A percentile compares a stretch with the other conserved stretches of the same genome.
Conservation (phyloP, 352 stramenopile species). For the Globisporangium alternatum region DNA sequence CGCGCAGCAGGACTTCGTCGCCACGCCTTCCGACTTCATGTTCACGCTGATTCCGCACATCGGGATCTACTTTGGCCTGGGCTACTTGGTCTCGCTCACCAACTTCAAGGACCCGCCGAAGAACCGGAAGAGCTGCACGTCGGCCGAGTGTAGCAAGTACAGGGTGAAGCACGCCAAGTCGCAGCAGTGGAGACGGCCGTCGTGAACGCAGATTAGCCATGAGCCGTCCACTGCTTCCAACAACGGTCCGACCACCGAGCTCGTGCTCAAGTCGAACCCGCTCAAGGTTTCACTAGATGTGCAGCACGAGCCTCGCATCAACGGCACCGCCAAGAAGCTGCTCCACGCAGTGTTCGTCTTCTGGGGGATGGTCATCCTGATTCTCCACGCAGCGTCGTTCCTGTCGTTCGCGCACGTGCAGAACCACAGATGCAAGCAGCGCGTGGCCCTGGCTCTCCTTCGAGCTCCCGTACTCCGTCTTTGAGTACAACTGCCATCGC, state of each 20-base stretch:
- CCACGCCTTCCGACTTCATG: background rate
- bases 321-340: background rate
- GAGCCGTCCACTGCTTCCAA: background rate
- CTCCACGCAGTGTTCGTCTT: background rate
- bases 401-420: slow-evolving; percentile 1
- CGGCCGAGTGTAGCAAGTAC: background rate
- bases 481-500: slow-evolving; percentile 12
- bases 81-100: background rate
- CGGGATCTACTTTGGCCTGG: slow-evolving; percentile 5
- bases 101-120: background rate
- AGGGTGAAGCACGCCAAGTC: background rate
- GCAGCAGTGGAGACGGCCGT: background rate
- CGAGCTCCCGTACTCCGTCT: slow-evolving; percentile 17
- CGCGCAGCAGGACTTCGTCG: background rate
- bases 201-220: background rate
- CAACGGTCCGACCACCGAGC: background rate
- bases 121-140: background rate
- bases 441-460: background rate
- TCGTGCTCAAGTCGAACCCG: background rate
- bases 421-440: slow-evolving; percentile 1
- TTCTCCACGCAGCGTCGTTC: background rate
- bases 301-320: background rate
- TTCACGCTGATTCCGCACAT: slow-evolving; percentile 1
- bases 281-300: background rate
- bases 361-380: background rate